phyloP scores from a whole-genome alignment of 805 yeast genomes.

The Ogataea saltuana region DNA sequence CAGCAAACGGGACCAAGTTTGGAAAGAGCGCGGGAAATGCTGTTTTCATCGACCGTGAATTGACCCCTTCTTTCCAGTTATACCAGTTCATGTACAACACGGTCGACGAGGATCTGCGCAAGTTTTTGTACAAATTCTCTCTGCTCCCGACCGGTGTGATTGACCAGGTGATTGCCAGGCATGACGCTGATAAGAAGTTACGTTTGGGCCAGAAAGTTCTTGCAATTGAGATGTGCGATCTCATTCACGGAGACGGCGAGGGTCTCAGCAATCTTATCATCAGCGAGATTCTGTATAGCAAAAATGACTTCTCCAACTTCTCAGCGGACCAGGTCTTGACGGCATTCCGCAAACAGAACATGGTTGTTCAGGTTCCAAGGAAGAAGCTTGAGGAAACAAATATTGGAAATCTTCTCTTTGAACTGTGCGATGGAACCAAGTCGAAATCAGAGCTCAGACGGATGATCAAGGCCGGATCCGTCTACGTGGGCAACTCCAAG shows the following conservation, averaged over 20 bases:
- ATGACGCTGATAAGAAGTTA: slow-evolving; percentile 56
- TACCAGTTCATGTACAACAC: slow-evolving; percentile 84
- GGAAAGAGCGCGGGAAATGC: slow-evolving; percentile 99
- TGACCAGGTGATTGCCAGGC: slow-evolving; percentile 51
- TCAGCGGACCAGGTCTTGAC: slow-evolving; percentile 50
- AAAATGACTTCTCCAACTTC: slow-evolving; percentile 35
- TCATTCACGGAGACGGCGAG: slow-evolving; percentile 80
- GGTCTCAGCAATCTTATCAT: slow-evolving; percentile 68
- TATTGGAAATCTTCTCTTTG: slow-evolving; percentile 54
- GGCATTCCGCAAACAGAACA: slow-evolving; percentile 60
- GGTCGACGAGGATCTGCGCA: slow-evolving; percentile 72
- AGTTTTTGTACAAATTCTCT: slow-evolving; percentile 74
- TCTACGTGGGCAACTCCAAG: slow-evolving; percentile 66
- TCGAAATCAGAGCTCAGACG: slow-evolving; percentile 40
- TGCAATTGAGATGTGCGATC: slow-evolving; percentile 83
- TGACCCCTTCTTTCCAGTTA: slow-evolving; percentile 78
- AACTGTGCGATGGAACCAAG: slow-evolving; percentile 49
- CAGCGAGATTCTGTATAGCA: slow-evolving; percentile 60
- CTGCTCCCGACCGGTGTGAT: slow-evolving; percentile 68
- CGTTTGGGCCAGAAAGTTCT: slow-evolving; percentile 74
- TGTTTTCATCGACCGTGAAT: slow-evolving; percentile 71
- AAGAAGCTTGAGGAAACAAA: slow-evolving; percentile 36
- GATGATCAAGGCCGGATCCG: slow-evolving; percentile 66
- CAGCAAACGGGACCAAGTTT: slow-evolving; percentile 88
- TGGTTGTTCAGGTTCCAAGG: slow-evolving; percentile 42